These are phyloP conservation scores for Nicotiana obtusifolia DNA, from an alignment of 257 asterid genomes.

Conservation along the genomic window DNA sequence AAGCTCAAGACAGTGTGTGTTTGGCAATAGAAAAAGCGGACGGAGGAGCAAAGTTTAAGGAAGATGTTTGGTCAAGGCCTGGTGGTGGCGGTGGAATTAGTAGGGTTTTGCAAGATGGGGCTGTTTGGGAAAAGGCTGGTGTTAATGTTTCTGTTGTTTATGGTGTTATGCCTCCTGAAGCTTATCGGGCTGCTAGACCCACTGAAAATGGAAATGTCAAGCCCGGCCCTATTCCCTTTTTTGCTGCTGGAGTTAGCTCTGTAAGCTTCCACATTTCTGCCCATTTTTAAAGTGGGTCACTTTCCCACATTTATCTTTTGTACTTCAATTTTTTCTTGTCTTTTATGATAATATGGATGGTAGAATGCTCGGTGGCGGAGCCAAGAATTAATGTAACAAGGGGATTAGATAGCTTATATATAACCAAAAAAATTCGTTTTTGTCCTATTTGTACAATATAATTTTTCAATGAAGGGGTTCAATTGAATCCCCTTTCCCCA, in stretches of 20 bases:
- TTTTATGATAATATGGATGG: too few relatives aligned
- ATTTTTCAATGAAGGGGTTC: too few relatives aligned
- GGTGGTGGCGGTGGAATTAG: constrained; percentile 99
- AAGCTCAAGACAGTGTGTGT: constrained; percentile 75
- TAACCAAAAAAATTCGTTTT: too few relatives aligned
- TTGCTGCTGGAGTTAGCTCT: constrained; percentile 98
- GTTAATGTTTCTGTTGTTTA: constrained; percentile 97
- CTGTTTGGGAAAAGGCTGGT: constrained; percentile 92
- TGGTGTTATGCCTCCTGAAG: constrained; percentile 98
- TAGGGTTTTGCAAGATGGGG: constrained; percentile 90
- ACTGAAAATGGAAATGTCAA: constrained; percentile 51
- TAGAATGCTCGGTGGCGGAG: too few relatives aligned
- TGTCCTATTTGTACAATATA: too few relatives aligned
- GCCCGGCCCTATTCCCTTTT: constrained; percentile 85
- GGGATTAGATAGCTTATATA: too few relatives aligned
- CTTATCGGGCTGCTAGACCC: constrained; percentile 94
- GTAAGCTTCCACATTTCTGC: constrained; percentile 31
- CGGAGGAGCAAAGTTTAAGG: constrained; percentile 67
- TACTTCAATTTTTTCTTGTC: too few relatives aligned
- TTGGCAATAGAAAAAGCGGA: constrained; percentile 66
- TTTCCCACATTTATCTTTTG: neutral
- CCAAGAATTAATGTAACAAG: too few relatives aligned
- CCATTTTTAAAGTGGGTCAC: neutral
- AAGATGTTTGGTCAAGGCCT: constrained; percentile 95
- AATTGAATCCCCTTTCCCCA: too few relatives aligned